These are phyloP conservation scores for Microstegium vimineum DNA, from an alignment of 176 grass and related monocot species.

Conservation along the genomic window DNA sequence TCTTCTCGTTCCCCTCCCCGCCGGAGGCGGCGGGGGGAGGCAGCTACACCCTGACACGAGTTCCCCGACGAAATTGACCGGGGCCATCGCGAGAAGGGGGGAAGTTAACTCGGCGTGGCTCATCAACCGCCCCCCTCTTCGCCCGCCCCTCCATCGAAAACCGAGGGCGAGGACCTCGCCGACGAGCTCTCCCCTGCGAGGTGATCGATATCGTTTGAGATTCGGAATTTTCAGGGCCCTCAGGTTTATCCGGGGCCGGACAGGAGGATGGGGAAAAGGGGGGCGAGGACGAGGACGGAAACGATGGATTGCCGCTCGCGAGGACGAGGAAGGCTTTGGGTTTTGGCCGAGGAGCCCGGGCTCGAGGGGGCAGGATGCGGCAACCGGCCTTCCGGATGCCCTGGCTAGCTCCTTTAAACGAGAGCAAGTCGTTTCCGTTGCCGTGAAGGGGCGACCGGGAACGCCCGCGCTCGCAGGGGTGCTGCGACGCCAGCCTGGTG, in stretches of 20 bases:
- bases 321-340: conserved; percentile 49
- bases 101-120: conserved; percentile 63
- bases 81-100: conserved; percentile 77
- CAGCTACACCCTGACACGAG: conserved; percentile 51
- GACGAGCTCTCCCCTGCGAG: conserved; percentile 80
- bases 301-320: conserved; percentile 36
- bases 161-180: conserved; percentile 38
- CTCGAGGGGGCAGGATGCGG: conserved; percentile 41
- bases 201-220: conserved; percentile 69
- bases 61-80: conserved; percentile 81
- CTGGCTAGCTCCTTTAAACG: conserved; percentile 89
- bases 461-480: conserved; percentile 71
- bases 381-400: conserved; percentile 78
- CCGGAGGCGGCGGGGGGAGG: background rate
- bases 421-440: conserved; percentile 86
- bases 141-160: conserved; percentile 2
- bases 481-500: conserved; percentile 67
- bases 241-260: conserved; percentile 38
- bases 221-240: conserved; percentile 59
- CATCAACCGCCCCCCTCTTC: conserved; percentile 30
- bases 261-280: conserved; percentile 31
- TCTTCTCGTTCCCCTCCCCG: conserved; percentile 31
- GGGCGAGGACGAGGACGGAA: conserved; percentile 8
- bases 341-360: conserved; percentile 42
- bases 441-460: conserved; percentile 79